Conservation (phyloP, 148 eudicot genomes). For the Camellia lanceoleosa region DNA sequence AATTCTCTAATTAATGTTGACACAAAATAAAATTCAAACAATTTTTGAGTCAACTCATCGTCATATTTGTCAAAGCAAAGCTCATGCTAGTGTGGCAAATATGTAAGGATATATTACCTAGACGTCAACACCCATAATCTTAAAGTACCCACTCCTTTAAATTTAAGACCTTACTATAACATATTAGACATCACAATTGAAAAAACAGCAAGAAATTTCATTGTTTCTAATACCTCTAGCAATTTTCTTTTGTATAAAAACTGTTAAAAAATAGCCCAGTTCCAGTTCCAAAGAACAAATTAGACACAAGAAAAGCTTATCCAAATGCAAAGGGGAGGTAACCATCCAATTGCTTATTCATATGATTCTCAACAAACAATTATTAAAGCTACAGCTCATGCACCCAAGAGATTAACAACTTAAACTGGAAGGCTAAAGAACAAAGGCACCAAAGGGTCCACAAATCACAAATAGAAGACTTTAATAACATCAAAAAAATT, state of each 20-base stretch:
- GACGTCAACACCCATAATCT: no score
- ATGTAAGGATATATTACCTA: neutral
- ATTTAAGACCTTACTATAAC: neutral
- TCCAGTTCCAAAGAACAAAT: no score
- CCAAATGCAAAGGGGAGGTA: neutral
- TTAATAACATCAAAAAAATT: neutral
- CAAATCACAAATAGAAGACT: neutral
- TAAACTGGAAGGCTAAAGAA: neutral
- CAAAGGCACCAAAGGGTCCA: neutral
- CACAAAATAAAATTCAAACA: neutral
- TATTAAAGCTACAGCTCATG: neutral
- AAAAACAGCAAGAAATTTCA: constrained; percentile 1
- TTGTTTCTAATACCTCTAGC: neutral
- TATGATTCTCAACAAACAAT: neutral
- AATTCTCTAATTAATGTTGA: neutral
- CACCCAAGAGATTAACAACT: neutral
- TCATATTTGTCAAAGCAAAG: neutral
- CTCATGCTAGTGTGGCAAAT: neutral
- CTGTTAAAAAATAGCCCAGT: neutral
- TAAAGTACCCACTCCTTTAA: neutral
- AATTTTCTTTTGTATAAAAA: neutral
- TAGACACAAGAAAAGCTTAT: neutral
- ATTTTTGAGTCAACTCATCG: neutral
- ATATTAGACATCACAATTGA: neutral
- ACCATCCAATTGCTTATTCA: neutral